These are phyloP conservation scores for Rhodamnia rubescens DNA, from an alignment of 345 rosid genomes.

Conservation along the genomic window DNA sequence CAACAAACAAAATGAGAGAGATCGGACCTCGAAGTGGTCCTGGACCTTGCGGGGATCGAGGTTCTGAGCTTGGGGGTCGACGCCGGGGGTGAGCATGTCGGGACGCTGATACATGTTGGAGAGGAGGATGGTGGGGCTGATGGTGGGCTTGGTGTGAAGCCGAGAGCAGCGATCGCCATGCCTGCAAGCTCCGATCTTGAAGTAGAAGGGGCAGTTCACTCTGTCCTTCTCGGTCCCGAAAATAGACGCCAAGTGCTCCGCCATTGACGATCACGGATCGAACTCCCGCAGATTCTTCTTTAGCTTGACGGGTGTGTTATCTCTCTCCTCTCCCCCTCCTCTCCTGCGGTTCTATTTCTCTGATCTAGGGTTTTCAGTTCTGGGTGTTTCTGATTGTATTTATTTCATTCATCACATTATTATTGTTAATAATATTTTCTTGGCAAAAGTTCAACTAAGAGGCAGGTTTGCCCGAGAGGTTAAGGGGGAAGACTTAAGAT, in stretches of 20 bases:
- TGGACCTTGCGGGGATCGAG: slow-evolving; percentile 49
- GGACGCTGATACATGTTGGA: slow-evolving; percentile 63
- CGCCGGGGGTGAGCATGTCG: slow-evolving; percentile 42
- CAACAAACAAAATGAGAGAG: not conserved
- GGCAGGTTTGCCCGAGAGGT: slow-evolving; percentile 96
- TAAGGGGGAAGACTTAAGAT: slow-evolving; percentile 97
- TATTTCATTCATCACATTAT: not conserved
- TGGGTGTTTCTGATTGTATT: not conserved
- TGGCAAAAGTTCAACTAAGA: accelerated
- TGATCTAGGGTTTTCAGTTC: not conserved
- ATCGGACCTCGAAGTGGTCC: slow-evolving; percentile 31
- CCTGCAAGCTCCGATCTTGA: slow-evolving; percentile 55
- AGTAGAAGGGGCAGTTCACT: slow-evolving; percentile 49
- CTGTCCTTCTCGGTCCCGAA: slow-evolving; percentile 60
- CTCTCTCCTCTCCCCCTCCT: not conserved
- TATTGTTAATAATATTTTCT: not conserved
- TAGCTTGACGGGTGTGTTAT: not conserved
- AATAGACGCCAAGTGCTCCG: slow-evolving; percentile 52
- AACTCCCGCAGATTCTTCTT: not conserved
- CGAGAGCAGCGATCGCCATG: slow-evolving; percentile 59
- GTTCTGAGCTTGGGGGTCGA: slow-evolving; percentile 27
- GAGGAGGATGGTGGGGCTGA: slow-evolving; percentile 43
- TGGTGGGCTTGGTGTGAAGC: slow-evolving; percentile 52
- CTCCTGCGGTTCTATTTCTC: not conserved
- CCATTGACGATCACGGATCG: slow-evolving; percentile 12